phyloP scores from a whole-genome alignment of 345 rosid species.

The Aegle marmelos region DNA sequence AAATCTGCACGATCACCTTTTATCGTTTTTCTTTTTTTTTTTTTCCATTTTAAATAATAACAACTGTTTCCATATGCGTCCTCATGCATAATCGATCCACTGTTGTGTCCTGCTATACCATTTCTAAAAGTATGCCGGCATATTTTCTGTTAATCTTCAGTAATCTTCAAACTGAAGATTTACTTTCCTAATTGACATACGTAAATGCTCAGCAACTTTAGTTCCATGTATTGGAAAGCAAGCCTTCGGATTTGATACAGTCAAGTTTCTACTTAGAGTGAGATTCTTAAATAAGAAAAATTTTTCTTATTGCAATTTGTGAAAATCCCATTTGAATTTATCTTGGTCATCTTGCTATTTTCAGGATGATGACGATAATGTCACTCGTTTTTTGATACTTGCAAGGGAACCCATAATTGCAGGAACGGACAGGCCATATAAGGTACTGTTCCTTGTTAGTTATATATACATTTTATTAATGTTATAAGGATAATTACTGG shows the following conservation, averaged over 20 bases:
- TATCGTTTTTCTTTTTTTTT: not conserved
- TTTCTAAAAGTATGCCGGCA: not conserved
- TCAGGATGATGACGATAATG: conserved; percentile 72
- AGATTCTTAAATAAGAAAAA: not conserved
- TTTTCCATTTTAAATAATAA: not conserved
- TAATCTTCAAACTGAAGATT: not conserved
- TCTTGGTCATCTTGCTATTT: conserved; percentile 13
- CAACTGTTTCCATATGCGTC: not conserved
- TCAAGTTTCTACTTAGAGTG: not conserved
- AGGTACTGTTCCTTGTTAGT: conserved; percentile 40
- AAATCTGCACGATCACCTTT: not conserved
- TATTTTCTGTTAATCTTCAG: not conserved
- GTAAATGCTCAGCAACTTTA: not conserved
- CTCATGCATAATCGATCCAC: not conserved
- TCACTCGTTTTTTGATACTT: conserved; percentile 88
- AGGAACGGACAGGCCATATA: conserved; percentile 59
- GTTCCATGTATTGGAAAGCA: not conserved
- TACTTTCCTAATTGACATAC: not conserved
- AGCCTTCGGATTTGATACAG: not conserved
- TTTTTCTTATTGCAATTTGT: not conserved
- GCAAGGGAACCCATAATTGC: conserved; percentile 91
- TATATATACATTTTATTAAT: not conserved
- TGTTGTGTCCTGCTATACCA: not conserved
- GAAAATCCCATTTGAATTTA: conserved; percentile 4
- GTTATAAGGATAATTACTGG: not conserved